phyloP scores from a whole-genome alignment of 306 rosid species.

The Echinosophora koreensis region DNA sequence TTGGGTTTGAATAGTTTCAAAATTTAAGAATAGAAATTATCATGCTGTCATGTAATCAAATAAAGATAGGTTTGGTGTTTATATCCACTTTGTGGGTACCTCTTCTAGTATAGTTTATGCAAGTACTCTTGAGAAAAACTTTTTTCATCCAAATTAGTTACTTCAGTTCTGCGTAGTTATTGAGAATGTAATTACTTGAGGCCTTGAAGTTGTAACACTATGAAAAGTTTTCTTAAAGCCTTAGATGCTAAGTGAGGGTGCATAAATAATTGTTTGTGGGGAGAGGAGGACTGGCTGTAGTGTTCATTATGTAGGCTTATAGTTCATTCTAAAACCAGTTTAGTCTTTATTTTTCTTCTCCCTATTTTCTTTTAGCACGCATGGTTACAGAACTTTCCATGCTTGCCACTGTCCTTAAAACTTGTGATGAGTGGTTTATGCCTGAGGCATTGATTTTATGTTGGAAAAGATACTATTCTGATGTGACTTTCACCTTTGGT shows the following conservation, averaged over 20 bases:
- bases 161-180: not conserved
- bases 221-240: not conserved
- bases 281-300: not conserved
- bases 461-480: not conserved
- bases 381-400: conserved; percentile 8
- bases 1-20: not conserved
- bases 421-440: not conserved
- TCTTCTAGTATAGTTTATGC: not conserved
- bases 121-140: not conserved
- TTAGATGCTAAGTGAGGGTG: not conserved
- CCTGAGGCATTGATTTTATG: conserved; percentile 6
- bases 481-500: not conserved
- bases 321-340: too few relatives aligned
- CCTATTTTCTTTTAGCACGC: conserved; percentile 12
- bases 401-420: conserved; percentile 4
- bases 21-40: not conserved
- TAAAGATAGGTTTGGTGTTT: not conserved
- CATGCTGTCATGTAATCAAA: not conserved
- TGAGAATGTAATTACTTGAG: not conserved
- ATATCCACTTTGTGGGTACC: not conserved
- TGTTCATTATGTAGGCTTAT: too few relatives aligned
- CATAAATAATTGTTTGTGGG: not conserved
- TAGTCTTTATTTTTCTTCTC: not conserved
- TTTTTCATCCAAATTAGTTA: not conserved
- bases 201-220: not conserved